Percentiles rank a stretch among this genome's conserved stretches.
Conservation (phyloP, 1,139 yeast species). For the Taphrina betulina region DNA sequence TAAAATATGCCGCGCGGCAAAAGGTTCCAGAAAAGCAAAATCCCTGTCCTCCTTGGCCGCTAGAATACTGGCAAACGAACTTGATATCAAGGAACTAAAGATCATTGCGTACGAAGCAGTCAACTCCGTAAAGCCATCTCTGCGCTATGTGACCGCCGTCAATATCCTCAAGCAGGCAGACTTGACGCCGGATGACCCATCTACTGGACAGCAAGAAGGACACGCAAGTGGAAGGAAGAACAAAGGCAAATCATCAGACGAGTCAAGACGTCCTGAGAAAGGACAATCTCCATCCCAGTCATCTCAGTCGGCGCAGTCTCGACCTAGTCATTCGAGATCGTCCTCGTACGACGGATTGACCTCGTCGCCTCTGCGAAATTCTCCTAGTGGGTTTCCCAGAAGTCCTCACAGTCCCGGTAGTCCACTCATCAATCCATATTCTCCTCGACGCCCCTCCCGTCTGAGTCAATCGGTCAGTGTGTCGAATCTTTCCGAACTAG, state of each 20-base stretch:
- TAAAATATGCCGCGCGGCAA: slow-evolving; percentile 5
- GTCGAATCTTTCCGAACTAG: neutral
- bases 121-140: neutral
- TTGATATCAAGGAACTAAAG: slow-evolving; percentile 14
- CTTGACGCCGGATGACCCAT: slow-evolving; percentile 26
- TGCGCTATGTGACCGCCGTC: slow-evolving; percentile 27
- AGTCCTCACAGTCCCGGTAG: neutral
- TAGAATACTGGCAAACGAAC: neutral
- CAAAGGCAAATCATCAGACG: neutral
- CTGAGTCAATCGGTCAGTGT: slow-evolving; percentile 12
- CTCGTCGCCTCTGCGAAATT: neutral
- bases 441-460: slow-evolving; percentile 24
- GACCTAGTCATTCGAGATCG: no score
- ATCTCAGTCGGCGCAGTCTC: no score
- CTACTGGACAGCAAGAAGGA: neutral
- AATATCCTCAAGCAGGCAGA: slow-evolving; percentile 25
- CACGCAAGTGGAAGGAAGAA: neutral
- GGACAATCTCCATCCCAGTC: no score
- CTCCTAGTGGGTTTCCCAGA: neutral
- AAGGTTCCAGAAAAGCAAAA: slow-evolving; percentile 3
- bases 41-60: slow-evolving; percentile 9
- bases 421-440: slow-evolving; percentile 20
- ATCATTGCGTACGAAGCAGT: slow-evolving; percentile 17
- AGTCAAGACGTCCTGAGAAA: no score
- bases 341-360: neutral